Evolutionary conservation across 345 rosid genomes (phyloP).

Genomic region (Bruguiera gymnorhiza): DNA sequence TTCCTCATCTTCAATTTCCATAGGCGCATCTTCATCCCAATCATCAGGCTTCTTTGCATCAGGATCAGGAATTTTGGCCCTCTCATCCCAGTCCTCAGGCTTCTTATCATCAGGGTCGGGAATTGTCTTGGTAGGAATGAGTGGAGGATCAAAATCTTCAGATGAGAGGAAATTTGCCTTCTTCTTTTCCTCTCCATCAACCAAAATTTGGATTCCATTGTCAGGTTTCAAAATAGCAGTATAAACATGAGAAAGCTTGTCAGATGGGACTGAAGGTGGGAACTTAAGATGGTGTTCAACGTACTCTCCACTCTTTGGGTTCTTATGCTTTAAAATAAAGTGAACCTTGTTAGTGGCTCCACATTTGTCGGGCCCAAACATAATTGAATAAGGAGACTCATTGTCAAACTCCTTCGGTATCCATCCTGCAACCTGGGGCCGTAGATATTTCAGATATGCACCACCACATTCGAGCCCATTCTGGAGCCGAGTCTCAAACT

Average conservation of each 20-base stretch:
- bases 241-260: constrained; percentile 79
- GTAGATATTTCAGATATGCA: constrained; percentile 71
- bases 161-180: constrained; percentile 60
- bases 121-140: constrained; percentile 73
- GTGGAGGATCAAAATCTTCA: constrained; percentile 78
- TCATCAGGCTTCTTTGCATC: constrained; percentile 74
- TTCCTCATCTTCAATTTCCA: constrained; percentile 77
- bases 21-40: constrained; percentile 91
- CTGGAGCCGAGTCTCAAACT: constrained; percentile 72
- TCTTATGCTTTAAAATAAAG: constrained; percentile 85
- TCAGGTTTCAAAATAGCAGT: constrained; percentile 74
- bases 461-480: constrained; percentile 91
- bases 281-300: constrained; percentile 75
- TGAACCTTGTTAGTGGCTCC: constrained; percentile 91
- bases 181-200: constrained; percentile 86
- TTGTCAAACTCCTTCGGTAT: constrained; percentile 53
- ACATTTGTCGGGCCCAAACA: constrained; percentile 94
- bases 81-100: constrained; percentile 91
- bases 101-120: constrained; percentile 91
- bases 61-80: constrained; percentile 76
- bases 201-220: constrained; percentile 56
- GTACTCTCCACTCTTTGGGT: constrained; percentile 79
- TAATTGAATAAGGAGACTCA: constrained; percentile 77
- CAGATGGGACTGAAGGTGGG: constrained; percentile 78
- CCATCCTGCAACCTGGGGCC: constrained; percentile 85